These are phyloP conservation scores for Funneliformis geosporum DNA, from an alignment of 192 early-diverging fungal genomes.

Conservation along the genomic window DNA sequence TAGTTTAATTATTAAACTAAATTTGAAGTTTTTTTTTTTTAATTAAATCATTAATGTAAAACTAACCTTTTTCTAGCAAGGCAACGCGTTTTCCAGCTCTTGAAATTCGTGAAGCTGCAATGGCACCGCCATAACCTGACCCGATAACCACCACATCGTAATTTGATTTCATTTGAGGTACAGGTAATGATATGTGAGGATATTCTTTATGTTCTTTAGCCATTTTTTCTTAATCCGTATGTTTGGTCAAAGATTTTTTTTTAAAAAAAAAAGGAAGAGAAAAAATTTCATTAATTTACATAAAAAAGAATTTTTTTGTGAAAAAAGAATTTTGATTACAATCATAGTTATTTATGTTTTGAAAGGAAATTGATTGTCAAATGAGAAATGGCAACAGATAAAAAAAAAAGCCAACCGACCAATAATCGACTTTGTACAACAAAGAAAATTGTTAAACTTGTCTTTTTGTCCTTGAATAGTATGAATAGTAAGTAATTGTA, in stretches of 20 bases:
- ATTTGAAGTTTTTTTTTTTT: background rate
- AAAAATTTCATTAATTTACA: no score
- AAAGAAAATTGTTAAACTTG: no score
- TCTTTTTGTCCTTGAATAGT: no score
- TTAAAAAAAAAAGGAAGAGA: background rate
- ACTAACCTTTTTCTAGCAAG: slow-evolving; percentile 39
- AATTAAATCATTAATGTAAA: background rate
- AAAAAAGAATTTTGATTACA: no score
- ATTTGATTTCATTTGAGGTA: slow-evolving; percentile 30
- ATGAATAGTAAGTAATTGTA: no score
- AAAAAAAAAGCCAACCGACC: no score
- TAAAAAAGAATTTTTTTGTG: no score
- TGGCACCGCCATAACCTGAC: slow-evolving; percentile 49
- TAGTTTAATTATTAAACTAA: background rate
- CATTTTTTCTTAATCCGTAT: background rate
- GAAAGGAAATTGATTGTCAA: no score
- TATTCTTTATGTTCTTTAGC: background rate
- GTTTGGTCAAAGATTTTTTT: background rate
- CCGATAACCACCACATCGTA: slow-evolving; percentile 50
- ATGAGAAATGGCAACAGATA: no score
- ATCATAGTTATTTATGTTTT: no score
- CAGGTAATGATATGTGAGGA: slow-evolving; percentile 17
- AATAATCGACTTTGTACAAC: no score
- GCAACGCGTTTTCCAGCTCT: slow-evolving; percentile 46
- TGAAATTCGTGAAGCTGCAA: slow-evolving; percentile 47